A percentile compares a stretch with the other conserved stretches of the same genome.
Evolutionary conservation across 2,329 filamentous ascomycete species (phyloP).

Genomic region (Colletotrichum limetticola): DNA sequence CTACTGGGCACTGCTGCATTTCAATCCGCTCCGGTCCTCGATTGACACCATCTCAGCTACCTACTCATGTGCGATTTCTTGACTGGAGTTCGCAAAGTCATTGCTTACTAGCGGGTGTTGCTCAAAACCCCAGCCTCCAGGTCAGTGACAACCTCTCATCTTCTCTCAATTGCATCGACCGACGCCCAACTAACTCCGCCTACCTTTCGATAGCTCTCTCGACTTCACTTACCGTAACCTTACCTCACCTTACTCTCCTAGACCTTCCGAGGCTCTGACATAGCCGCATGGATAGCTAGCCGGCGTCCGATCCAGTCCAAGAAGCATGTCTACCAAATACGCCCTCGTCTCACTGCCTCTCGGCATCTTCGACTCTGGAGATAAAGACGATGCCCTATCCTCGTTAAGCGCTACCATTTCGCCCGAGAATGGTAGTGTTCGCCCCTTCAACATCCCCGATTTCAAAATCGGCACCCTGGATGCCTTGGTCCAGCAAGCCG

Average conservation of each 20-base stretch:
- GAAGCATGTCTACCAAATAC: slow-evolving; percentile 71
- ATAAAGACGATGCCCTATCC: slow-evolving; percentile 83
- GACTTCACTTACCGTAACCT: not conserved
- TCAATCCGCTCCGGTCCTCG: not conserved
- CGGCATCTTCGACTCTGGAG: slow-evolving; percentile 83
- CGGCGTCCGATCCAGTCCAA: not conserved
- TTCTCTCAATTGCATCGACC: not conserved
- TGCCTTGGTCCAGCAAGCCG: slow-evolving; percentile 93
- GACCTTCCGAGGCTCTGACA: not conserved
- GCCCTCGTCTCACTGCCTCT: slow-evolving; percentile 90
- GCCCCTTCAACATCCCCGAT: slow-evolving; percentile 84
- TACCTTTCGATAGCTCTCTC: not conserved
- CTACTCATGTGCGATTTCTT: not conserved
- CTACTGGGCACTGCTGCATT: not conserved
- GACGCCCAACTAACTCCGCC: not conserved
- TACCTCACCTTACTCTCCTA: not conserved
- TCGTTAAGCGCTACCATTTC: slow-evolving; percentile 78
- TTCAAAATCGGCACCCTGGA: slow-evolving; percentile 99
- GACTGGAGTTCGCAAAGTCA: not conserved
- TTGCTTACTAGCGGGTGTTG: not conserved
- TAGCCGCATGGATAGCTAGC: slow-evolving; percentile 19
- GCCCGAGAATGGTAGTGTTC: slow-evolving; percentile 78
- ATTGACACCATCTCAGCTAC: not conserved
- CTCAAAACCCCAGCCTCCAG: not conserved
- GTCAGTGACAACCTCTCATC: not conserved